Percentiles rank a stretch among this genome's conserved stretches.
Conservation (phyloP, 1,139 yeast genomes). For the Hemisphaericaspora subhashii region DNA sequence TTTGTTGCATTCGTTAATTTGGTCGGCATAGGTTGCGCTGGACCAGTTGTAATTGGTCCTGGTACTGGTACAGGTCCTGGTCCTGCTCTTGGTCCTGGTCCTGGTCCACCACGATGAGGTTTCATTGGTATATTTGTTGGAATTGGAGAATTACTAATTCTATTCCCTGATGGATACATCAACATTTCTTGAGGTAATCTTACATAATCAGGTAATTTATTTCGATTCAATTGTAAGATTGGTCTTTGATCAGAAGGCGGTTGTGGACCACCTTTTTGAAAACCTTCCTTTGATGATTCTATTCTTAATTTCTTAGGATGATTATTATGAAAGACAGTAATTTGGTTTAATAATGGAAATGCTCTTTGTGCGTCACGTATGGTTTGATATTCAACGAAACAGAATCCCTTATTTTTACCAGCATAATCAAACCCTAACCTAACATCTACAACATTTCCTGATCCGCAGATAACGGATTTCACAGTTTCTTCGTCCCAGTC, state of each 20-base stretch:
- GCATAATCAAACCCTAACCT: slow-evolving; percentile 61
- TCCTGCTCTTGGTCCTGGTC: slow-evolving; percentile 2
- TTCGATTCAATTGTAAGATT: slow-evolving; percentile 41
- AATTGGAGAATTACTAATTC: slow-evolving; percentile 10
- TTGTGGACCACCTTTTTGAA: slow-evolving; percentile 32
- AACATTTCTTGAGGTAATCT: slow-evolving; percentile 54
- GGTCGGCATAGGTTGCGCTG: slow-evolving; percentile 35
- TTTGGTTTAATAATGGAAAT: slow-evolving; percentile 39
- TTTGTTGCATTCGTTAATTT: slow-evolving; percentile 51
- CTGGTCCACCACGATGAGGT: neutral
- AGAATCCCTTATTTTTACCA: slow-evolving; percentile 65
- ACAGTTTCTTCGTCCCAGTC: slow-evolving; percentile 62
- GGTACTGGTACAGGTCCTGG: neutral
- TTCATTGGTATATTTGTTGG: slow-evolving; percentile 4
- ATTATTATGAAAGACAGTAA: slow-evolving; percentile 39
- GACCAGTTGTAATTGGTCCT: slow-evolving; percentile 11
- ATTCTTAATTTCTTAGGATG: slow-evolving; percentile 46
- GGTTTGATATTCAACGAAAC: slow-evolving; percentile 57
- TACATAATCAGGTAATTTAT: slow-evolving; percentile 53
- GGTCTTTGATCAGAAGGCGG: slow-evolving; percentile 37
- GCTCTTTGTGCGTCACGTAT: slow-evolving; percentile 56
- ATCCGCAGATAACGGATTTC: slow-evolving; percentile 60
- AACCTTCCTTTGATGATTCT: slow-evolving; percentile 63
- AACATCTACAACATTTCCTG: slow-evolving; percentile 63
- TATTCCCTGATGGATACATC: slow-evolving; percentile 2